Base-by-base conservation (phyloP, 2,329 filamentous ascomycete species). In the Capronia americana region DNA sequence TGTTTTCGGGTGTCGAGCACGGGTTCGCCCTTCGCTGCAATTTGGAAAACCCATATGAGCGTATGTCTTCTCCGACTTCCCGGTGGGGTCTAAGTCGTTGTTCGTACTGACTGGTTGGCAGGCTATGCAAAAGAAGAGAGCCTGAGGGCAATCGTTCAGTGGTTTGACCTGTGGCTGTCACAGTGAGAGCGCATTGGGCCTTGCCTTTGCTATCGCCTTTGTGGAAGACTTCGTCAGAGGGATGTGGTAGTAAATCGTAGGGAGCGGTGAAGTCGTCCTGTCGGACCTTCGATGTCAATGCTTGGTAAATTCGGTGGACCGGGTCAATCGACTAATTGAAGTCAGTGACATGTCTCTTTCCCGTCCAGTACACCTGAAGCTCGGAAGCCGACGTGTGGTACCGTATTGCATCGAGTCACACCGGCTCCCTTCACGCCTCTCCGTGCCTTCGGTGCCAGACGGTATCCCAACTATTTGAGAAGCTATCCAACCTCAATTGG, bases 11-110 rank as follows among this genome's bases (percentile, higher is more conserved):
- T 3, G 72, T 72, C n/a, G 70, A 68, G 55, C 71, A 73, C 53
- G 71, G 71, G 10, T 73, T 72, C 75, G 76, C 68, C 23, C 53
- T 70, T n/a, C 56, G 68, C 6, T 64, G 68, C 38, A 70, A 70
- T 34, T 20, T 70, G 63, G 66, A 70, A 24, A 68, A 66, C 24
- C 51, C 68, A 20, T 66, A 70, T 53, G 68, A 70, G 54, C 57
- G 68, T 65, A 63, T 10, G 68, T 60, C 8, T 2, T 26, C 14
- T 10, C 50, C 24, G 11, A 24, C n/a, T 32, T 56, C 38, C 11
- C 10, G 2, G 32, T 12, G 4, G 26, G 17, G 26, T 56, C 23
- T 38, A 14, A n/a, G n/a, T 30, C 10, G n/a, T 12, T 23, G 14
- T 34, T n/a, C 12, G 38, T 20, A 30, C 51, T 64, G 55, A 62